Conservation (phyloP, 495 filamentous ascomycete species). For the Oleoguttula mirabilis region DNA sequence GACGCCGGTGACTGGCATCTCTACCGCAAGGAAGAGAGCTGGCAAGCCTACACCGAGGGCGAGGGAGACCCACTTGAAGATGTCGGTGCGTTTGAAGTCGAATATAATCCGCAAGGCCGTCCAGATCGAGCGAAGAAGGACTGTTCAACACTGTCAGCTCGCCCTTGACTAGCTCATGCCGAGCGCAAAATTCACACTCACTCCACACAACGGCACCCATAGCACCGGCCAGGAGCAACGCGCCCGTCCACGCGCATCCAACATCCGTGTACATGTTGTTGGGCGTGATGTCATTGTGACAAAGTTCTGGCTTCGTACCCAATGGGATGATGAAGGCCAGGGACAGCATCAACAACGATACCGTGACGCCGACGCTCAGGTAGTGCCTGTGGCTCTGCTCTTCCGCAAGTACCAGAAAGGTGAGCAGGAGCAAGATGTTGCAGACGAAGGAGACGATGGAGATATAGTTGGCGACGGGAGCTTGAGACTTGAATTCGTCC, state of each 20-base stretch:
- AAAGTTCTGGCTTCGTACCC: slow-evolving; percentile 20
- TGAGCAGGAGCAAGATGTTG: slow-evolving; percentile 28
- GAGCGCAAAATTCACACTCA: slow-evolving; percentile 1
- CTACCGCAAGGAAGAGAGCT: slow-evolving; percentile 21
- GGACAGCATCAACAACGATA: slow-evolving; percentile 7
- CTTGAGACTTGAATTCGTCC: slow-evolving; percentile 10
- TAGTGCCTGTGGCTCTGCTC: slow-evolving; percentile 30
- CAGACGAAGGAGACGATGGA: slow-evolving; percentile 24
- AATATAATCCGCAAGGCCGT: slow-evolving; percentile 32
- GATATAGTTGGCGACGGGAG: slow-evolving; percentile 24
- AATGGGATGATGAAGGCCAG: slow-evolving; percentile 30
- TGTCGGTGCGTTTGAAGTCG: slow-evolving; percentile 24
- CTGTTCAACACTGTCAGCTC: slow-evolving; percentile 10
- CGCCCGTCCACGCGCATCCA: slow-evolving; percentile 29
- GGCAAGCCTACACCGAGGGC: slow-evolving; percentile 22
- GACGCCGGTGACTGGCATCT: slow-evolving; percentile 24
- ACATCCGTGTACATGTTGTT: slow-evolving; percentile 25
- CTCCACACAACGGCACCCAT: slow-evolving; percentile 26
- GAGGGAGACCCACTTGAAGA: slow-evolving; percentile 24
- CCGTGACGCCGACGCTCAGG: slow-evolving; percentile 25
- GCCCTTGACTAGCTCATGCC: neutral
- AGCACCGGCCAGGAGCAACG: slow-evolving; percentile 23
- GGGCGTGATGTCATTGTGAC: slow-evolving; percentile 30
- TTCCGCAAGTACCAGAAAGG: slow-evolving; percentile 27
- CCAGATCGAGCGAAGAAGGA: slow-evolving; percentile 29